Evolutionary conservation across 768 basidiomycete genomes (phyloP).

Genomic region (Astraeus odoratus): DNA sequence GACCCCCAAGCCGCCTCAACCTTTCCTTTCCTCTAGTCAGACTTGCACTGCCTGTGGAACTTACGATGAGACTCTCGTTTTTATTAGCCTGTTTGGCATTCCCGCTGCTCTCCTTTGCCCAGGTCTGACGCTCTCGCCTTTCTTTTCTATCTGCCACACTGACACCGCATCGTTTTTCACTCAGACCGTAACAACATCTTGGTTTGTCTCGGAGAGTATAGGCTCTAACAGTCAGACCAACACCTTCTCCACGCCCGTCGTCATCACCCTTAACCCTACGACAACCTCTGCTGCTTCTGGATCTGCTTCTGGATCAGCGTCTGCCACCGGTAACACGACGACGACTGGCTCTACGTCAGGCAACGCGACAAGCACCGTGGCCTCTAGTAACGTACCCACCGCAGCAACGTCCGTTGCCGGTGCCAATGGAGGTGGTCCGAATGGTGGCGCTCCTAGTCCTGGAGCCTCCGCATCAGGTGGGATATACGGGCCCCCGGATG

Average conservation of each 20-base stretch:
- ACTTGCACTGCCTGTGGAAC: too few species aligned
- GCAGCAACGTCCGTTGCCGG: slow-evolving; percentile 50
- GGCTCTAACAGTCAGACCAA: slow-evolving; percentile 35
- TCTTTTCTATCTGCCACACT: slow-evolving; percentile 3
- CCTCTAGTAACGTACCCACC: slow-evolving; percentile 47
- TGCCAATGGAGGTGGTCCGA: slow-evolving; percentile 38
- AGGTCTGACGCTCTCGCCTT: slow-evolving; percentile 18
- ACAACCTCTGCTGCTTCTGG: slow-evolving; percentile 15
- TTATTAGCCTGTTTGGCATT: slow-evolving; percentile 27
- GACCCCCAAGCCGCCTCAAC: too few species aligned
- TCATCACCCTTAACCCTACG: slow-evolving; percentile 40
- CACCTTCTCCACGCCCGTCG: slow-evolving; percentile 34
- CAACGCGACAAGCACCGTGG: slow-evolving; percentile 28
- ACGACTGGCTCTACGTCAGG: slow-evolving; percentile 13
- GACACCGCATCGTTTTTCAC: slow-evolving; percentile 3
- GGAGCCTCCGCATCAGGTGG: slow-evolving; percentile 40
- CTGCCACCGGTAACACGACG: slow-evolving; percentile 14
- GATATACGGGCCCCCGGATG: slow-evolving; percentile 60
- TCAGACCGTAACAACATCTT: slow-evolving; percentile 33
- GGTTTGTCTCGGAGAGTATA: slow-evolving; percentile 17
- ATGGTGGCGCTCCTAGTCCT: slow-evolving; percentile 53
- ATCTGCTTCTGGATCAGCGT: slow-evolving; percentile 12
- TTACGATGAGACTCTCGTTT: slow-evolving; percentile 24
- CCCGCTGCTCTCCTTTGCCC: slow-evolving; percentile 22
- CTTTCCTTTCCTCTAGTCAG: too few species aligned